Evolutionary conservation across 1,284 basidiomycete species (phyloP).

Genomic region (Coniferiporia sulphurascens): DNA sequence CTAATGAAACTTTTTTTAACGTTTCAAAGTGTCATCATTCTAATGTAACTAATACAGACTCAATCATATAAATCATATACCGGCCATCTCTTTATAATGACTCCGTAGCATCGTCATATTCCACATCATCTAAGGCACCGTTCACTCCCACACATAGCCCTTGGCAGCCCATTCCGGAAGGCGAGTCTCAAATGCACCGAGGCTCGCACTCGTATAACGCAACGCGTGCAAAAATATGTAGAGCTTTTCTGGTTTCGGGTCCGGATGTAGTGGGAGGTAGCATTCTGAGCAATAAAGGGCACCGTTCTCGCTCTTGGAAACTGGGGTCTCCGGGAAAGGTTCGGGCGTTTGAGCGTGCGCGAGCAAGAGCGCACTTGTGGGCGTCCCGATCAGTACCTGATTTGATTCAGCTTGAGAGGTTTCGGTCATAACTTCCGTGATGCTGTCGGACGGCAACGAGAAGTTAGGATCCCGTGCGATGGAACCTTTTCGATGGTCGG

Average conservation of each 20-base stretch:
- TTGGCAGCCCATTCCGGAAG: constrained; percentile 70
- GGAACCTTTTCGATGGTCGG: no score
- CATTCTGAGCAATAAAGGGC: constrained; percentile 77
- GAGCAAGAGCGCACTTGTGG: no score
- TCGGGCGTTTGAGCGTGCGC: background rate
- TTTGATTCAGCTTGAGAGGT: no score
- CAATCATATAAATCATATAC: no score
- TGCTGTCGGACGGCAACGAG: no score
- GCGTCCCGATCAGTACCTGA: no score
- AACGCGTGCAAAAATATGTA: constrained; percentile 94
- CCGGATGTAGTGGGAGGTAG: constrained; percentile 84
- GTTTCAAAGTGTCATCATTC: no score
- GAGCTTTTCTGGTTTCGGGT: constrained; percentile 83
- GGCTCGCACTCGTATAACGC: constrained; percentile 65
- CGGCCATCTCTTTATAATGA: no score
- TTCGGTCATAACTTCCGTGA: no score
- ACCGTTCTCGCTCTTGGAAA: constrained; percentile 7
- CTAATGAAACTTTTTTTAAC: no score
- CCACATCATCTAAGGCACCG: background rate
- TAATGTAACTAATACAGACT: no score
- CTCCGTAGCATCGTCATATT: background rate
- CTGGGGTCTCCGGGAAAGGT: background rate
- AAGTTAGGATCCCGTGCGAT: no score
- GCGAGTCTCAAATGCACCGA: constrained; percentile 70
- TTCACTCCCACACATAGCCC: constrained; percentile 55